phyloP scores from a whole-genome alignment of 2,329 filamentous ascomycete species.

The Ceratocystis huliohia region DNA sequence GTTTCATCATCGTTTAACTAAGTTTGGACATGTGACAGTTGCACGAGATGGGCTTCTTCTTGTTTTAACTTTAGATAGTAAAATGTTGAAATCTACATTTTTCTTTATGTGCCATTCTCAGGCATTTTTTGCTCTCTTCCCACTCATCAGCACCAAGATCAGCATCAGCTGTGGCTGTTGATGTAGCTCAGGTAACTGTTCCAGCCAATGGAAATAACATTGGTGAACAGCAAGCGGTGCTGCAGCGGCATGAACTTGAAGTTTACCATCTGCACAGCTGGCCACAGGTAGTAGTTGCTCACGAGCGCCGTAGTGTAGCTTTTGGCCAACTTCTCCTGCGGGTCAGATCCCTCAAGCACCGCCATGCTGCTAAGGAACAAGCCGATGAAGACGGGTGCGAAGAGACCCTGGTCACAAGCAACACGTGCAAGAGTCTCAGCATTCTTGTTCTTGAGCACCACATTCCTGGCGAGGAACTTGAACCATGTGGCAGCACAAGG shows the following conservation, averaged over 20 bases:
- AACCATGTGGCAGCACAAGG: constrained; percentile 83
- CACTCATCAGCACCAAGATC: neutral
- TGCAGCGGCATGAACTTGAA: constrained; percentile 78
- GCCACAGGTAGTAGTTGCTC: constrained; percentile 85
- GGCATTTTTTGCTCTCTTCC: neutral
- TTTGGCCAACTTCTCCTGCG: constrained; percentile 54
- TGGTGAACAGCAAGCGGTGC: constrained; percentile 74
- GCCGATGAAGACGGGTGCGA: constrained; percentile 72
- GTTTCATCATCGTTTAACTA: constrained; percentile 6
- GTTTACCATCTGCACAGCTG: constrained; percentile 70
- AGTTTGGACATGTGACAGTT: constrained; percentile 3
- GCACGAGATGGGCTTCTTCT: no score
- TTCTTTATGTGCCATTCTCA: neutral
- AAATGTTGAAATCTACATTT: neutral
- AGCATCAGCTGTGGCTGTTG: constrained; percentile 35
- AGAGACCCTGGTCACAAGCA: constrained; percentile 64
- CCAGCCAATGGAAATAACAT: constrained; percentile 59
- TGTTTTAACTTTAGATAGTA: neutral
- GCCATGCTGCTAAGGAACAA: constrained; percentile 79
- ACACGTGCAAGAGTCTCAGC: constrained; percentile 66
- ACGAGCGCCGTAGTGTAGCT: constrained; percentile 60
- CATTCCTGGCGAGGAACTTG: constrained; percentile 57
- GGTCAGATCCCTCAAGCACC: constrained; percentile 53
- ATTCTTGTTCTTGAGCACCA: constrained; percentile 51
- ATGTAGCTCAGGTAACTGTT: constrained; percentile 52